These are phyloP conservation scores for Fonsecaea pedrosoi DNA, from an alignment of 2,329 filamentous ascomycete species.

Conservation along the genomic window DNA sequence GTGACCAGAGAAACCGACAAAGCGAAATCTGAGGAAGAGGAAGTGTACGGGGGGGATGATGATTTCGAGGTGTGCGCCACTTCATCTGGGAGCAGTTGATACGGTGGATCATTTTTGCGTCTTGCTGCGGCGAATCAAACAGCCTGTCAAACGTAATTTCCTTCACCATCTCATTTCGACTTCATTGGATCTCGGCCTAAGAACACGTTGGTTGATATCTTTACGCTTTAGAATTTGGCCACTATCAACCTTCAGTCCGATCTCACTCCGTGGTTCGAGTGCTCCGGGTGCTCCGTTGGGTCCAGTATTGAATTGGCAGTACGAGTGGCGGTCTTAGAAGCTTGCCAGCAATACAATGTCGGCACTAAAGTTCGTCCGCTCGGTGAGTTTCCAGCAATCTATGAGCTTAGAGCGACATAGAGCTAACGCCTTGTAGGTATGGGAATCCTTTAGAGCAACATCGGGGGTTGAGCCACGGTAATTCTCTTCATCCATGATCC, in stretches of 20 bases:
- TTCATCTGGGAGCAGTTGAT: no score
- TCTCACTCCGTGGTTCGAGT: neutral
- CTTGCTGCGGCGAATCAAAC: neutral
- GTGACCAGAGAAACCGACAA: neutral
- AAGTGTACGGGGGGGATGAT: neutral
- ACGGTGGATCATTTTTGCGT: neutral
- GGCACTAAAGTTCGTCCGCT: constrained; percentile 68
- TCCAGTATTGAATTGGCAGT: neutral
- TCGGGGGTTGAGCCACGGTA: constrained; percentile 91
- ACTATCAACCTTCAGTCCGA: neutral
- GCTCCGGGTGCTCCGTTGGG: neutral
- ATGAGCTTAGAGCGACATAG: constrained; percentile 15
- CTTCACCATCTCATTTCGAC: neutral
- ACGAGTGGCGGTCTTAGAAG: neutral
- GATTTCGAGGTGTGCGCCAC: no score
- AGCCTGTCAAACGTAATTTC: neutral
- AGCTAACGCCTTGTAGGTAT: constrained; percentile 64
- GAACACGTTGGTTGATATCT: neutral
- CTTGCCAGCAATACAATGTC: constrained; percentile 49
- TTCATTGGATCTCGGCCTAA: neutral
- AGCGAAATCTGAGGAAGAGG: neutral
- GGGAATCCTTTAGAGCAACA: constrained; percentile 82
- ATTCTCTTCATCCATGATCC: constrained; percentile 1
- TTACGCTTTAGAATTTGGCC: neutral
- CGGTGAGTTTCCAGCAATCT: constrained; percentile 55